These are phyloP conservation scores for Penicillium hesseltinei DNA, from an alignment of 2,329 filamentous ascomycete genomes.

Conservation along the genomic window DNA sequence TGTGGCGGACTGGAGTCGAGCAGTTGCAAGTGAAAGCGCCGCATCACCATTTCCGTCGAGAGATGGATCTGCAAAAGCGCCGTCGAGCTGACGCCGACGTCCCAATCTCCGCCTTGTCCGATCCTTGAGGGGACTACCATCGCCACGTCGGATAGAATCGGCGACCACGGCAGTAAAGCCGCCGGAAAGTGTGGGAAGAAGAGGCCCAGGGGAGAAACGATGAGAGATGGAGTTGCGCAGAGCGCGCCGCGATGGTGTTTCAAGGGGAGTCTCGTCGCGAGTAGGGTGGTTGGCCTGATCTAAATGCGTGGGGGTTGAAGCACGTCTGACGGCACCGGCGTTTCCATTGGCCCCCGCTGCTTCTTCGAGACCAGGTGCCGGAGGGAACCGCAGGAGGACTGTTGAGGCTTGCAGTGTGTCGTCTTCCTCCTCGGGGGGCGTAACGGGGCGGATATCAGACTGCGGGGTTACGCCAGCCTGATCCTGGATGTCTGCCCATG, in stretches of 20 bases:
- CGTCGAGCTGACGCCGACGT: conserved; percentile 31
- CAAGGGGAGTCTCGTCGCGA: conserved; percentile 31
- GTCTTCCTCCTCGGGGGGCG: conserved; percentile 25
- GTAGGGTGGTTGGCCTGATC: conserved; percentile 20
- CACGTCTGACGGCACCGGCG: conserved; percentile 16
- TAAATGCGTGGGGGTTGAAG: conserved; percentile 19
- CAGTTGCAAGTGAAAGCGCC: conserved; percentile 23
- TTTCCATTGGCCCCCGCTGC: conserved; percentile 12
- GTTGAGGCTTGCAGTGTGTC: conserved; percentile 29
- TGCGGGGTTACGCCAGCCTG: conserved; percentile 13
- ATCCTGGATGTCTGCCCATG: conserved; percentile 36
- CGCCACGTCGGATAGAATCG: conserved; percentile 60
- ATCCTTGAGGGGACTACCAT: conserved; percentile 42
- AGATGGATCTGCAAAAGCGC: conserved; percentile 23
- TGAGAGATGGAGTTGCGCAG: conserved; percentile 49
- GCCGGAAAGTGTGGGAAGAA: conserved; percentile 60
- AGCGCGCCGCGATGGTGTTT: conserved; percentile 40
- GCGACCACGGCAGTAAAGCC: conserved; percentile 64
- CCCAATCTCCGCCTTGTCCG: conserved; percentile 28
- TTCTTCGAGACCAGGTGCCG: conserved; percentile 37
- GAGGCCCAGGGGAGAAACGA: conserved; percentile 57
- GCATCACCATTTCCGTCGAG: conserved; percentile 20
- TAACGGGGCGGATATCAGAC: conserved; percentile 29
- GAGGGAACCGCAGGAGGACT: conserved; percentile 40
- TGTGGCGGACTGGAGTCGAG: conserved; percentile 30